Evolutionary conservation across 495 filamentous ascomycete genomes (phyloP).

Genomic region (Margaritispora aquatica): DNA sequence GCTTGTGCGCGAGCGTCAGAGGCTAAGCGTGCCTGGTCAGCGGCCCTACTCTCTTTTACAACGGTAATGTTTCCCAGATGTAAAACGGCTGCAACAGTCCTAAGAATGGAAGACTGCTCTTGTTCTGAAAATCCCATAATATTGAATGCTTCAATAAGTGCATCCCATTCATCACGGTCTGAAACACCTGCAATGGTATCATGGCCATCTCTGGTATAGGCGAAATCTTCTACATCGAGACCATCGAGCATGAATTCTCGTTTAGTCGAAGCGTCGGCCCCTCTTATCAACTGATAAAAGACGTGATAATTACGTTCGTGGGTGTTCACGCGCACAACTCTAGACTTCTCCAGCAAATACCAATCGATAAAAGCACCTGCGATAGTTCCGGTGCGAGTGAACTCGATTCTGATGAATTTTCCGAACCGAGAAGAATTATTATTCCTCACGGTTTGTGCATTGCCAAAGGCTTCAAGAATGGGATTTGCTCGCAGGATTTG

Average conservation of each 20-base stretch:
- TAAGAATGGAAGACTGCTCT: slow-evolving; percentile 76
- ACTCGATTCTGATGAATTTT: slow-evolving; percentile 98
- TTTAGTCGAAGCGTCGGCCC: slow-evolving; percentile 66
- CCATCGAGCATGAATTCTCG: slow-evolving; percentile 68
- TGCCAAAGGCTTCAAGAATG: slow-evolving; percentile 96
- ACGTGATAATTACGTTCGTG: slow-evolving; percentile 95
- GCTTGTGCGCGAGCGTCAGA: slow-evolving; percentile 65
- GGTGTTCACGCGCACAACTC: slow-evolving; percentile 80
- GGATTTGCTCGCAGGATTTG: slow-evolving; percentile 96
- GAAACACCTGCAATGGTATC: slow-evolving; percentile 87
- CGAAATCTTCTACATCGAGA: slow-evolving; percentile 75
- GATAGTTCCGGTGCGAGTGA: slow-evolving; percentile 84
- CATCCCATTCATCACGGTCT: slow-evolving; percentile 84
- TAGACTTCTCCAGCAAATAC: slow-evolving; percentile 96
- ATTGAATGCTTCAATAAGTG: slow-evolving; percentile 84
- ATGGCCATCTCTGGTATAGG: slow-evolving; percentile 86
- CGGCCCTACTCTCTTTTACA: slow-evolving; percentile 79
- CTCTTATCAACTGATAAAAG: slow-evolving; percentile 91
- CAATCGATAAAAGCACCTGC: slow-evolving; percentile 96
- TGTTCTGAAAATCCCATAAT: slow-evolving; percentile 90
- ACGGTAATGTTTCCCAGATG: slow-evolving; percentile 91
- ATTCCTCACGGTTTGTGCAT: slow-evolving; percentile 95
- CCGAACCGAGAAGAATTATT: slow-evolving; percentile 99
- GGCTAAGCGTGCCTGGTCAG: slow-evolving; percentile 81
- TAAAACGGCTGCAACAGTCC: slow-evolving; percentile 83